phyloP scores from a whole-genome alignment of 2,329 filamentous ascomycete species.

The Calonectria pseudoreteaudii region DNA sequence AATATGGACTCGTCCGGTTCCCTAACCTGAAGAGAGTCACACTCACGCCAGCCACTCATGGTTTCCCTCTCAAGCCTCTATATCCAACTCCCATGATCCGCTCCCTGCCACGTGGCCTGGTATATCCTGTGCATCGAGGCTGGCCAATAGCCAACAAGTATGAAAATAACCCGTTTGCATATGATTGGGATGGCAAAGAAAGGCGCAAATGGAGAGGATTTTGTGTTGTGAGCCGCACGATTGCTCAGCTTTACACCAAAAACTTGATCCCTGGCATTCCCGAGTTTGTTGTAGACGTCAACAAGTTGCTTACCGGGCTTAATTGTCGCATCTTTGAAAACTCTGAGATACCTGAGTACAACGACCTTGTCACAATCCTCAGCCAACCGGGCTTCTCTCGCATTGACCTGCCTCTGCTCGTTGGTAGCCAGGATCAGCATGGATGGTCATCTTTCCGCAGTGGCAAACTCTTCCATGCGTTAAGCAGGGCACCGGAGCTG shows the following conservation, averaged over 20 bases:
- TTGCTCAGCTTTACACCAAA: background rate
- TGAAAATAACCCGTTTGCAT: background rate
- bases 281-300: constrained; percentile 10
- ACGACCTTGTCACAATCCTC: background rate
- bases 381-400: background rate
- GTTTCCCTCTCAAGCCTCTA: background rate
- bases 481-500: background rate
- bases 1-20: background rate
- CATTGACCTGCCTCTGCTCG: background rate
- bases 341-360: background rate
- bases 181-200: background rate
- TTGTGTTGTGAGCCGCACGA: background rate
- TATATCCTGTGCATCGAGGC: background rate
- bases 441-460: background rate
- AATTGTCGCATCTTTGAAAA: constrained; percentile 11
- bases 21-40: background rate
- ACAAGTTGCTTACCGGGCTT: background rate
- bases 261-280: background rate
- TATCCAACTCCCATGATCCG: constrained; percentile 2
- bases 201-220: constrained; percentile 22
- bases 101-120: background rate
- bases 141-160: background rate
- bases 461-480: background rate
- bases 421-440: background rate
- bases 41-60: background rate